Evolutionary conservation across 352 stramenopile species (phyloP).

Genomic region (Phytopythium vexans): DNA sequence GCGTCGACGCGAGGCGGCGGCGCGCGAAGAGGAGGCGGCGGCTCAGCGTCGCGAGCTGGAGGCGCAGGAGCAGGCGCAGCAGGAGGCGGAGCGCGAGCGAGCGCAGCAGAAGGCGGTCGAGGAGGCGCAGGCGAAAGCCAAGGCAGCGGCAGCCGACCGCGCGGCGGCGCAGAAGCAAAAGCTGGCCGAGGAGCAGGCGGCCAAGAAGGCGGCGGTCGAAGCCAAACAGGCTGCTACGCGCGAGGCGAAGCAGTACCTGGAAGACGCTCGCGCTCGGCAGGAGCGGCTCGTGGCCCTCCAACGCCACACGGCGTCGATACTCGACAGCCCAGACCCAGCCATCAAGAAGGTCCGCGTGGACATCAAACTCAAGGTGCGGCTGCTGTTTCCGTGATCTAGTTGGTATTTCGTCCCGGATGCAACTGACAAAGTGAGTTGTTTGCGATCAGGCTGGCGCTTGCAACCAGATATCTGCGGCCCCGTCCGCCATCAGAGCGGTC

Average conservation of each 20-base stretch:
- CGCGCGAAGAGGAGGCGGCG: constrained; percentile 30
- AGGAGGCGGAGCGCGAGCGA: constrained; percentile 22
- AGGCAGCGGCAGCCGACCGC: constrained; percentile 22
- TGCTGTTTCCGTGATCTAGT: background rate
- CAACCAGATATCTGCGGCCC: constrained; percentile 75
- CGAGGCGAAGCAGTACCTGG: constrained; percentile 38
- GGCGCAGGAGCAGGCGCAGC: constrained; percentile 31
- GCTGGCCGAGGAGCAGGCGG: constrained; percentile 22
- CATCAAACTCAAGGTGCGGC: constrained; percentile 55
- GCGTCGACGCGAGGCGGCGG: constrained; percentile 24
- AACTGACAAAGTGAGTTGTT: background rate
- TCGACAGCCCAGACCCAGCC: constrained; percentile 36
- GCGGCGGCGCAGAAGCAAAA: constrained; percentile 25
- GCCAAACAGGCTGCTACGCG: constrained; percentile 28
- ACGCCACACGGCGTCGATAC: constrained; percentile 36
- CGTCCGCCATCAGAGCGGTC: constrained; percentile 56
- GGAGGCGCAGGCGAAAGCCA: constrained; percentile 30
- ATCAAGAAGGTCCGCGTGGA: constrained; percentile 72
- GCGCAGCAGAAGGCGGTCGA: constrained; percentile 21
- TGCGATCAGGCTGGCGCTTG: constrained; percentile 55
- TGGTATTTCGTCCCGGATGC: too few relatives aligned
- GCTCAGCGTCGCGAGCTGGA: constrained; percentile 26
- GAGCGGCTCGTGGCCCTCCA: constrained; percentile 53
- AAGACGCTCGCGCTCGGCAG: constrained; percentile 41
- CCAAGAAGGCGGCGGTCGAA: constrained; percentile 31